Evolutionary conservation across 805 yeast genomes (phyloP).

Genomic region (Metschnikowia drakensbergensis): DNA sequence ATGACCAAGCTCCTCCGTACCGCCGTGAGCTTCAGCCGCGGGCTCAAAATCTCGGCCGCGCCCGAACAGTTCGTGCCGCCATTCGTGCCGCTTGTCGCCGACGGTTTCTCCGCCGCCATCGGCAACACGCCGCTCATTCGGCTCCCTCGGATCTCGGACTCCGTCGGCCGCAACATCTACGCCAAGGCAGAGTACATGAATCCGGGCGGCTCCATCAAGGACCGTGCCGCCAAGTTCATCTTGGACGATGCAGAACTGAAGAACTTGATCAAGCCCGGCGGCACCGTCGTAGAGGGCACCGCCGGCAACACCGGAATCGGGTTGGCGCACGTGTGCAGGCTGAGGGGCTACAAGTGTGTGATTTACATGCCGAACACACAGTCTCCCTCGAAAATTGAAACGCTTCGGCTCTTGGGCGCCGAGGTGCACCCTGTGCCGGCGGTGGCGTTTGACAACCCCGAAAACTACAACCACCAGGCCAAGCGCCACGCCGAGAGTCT

Average conservation of each 20-base stretch:
- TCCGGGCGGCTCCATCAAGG: conserved; percentile 92
- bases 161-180: conserved; percentile 67
- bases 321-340: conserved; percentile 72
- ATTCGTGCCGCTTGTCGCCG: conserved; percentile 62
- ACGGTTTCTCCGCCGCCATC: conserved; percentile 77
- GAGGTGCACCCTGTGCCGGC: conserved; percentile 89
- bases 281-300: conserved; percentile 88
- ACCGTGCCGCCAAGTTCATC: conserved; percentile 79
- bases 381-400: conserved; percentile 73
- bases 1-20: conserved; percentile 2
- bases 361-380: conserved; percentile 92
- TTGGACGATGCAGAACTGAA: conserved; percentile 72
- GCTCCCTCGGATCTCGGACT: conserved; percentile 52
- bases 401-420: conserved; percentile 73
- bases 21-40: conserved; percentile 4
- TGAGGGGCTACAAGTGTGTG: conserved; percentile 79
- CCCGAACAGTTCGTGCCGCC: conserved; percentile 30
- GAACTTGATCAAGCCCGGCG: conserved; percentile 67
- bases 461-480: conserved; percentile 85
- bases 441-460: conserved; percentile 75
- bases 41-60: conserved; percentile 12
- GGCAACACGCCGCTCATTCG: conserved; percentile 89
- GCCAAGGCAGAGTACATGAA: conserved; percentile 92
- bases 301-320: conserved; percentile 98
- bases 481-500: conserved; percentile 73